Base-by-base conservation (phyloP, 2,329 filamentous ascomycete species). In the Fonsecaea multimorphosa region DNA sequence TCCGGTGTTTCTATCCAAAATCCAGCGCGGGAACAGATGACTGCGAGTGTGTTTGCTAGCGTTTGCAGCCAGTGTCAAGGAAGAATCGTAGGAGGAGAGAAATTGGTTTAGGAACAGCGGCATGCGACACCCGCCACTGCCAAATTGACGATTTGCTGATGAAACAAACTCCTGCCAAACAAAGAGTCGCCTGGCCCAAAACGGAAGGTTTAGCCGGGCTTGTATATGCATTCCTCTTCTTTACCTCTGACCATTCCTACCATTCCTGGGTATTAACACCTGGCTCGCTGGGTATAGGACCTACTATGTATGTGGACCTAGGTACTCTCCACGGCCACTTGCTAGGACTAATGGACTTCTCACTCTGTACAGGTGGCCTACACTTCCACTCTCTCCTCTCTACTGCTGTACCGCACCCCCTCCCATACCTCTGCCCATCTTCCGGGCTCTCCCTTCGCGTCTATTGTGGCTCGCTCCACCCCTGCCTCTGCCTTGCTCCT, bases 351-450 rank as follows among this genome's bases (percentile, higher is more conserved):
- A 12, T 7, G 6, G 11, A 34, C 32, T 34, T 34, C 32, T 9
- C 11, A 2, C 32, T 34, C 6, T 34, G 11, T 12, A 34, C 11
- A 7, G 11, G n/a, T n/a, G 11, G 36, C 32, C 8, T 40, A 19
- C 31, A 38, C 16, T 19, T 22, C 14, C 11, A 8, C 3, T 24
- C 6, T 6, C 31, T 27, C 11, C 7, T 40, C n/a, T 34, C 52
- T 61, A 38, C 46, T 53, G 46, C 31, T 27, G 31, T 6, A 52
- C 46, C 29, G 9, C 19, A 22, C n/a, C 57, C 7, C 57, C 44
- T 29, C 40, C 66, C 69, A 73, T 72, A 12, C 72, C 72, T 66
- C 71, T 63, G 32, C 66, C 72, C 61, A 73, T 68, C 63, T 73
- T 73, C 27, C 66, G 68, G 9, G 72, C 71, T 59, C 72, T 58